A percentile compares a stretch with the other conserved stretches of the same genome.
These are phyloP conservation scores for Chlamydomonas schloesseri DNA, from an alignment of 139 green algal genomes.

Conservation along the genomic window DNA sequence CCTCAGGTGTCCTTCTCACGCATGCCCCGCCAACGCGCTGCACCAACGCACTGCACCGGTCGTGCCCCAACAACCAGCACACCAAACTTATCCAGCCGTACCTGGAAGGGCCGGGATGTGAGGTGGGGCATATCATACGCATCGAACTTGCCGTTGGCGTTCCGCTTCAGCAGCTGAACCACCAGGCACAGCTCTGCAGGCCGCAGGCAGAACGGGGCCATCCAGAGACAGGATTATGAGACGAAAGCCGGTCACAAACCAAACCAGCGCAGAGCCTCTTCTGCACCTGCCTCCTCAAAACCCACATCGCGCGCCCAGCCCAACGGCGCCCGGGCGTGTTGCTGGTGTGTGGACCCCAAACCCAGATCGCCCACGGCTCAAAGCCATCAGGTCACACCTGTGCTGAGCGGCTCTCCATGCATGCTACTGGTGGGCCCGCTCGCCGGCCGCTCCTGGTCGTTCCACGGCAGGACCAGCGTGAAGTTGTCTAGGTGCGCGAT, in stretches of 20 bases:
- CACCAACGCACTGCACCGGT: too few relatives aligned
- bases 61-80: too few relatives aligned
- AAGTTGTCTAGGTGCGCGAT: conserved; percentile 38
- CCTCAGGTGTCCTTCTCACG: too few relatives aligned
- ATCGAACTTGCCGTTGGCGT: background rate
- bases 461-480: background rate
- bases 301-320: too few relatives aligned
- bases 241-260: too few relatives aligned
- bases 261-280: too few relatives aligned
- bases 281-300: too few relatives aligned
- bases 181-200: conserved; percentile 17
- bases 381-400: background rate
- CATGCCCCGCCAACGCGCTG: too few relatives aligned
- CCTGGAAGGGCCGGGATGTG: conserved; percentile 12
- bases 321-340: background rate
- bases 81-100: background rate
- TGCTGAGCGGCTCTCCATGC: background rate
- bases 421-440: background rate
- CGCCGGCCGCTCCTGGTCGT: background rate
- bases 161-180: conserved; percentile 27
- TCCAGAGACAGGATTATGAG: too few relatives aligned
- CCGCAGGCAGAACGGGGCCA: too few relatives aligned
- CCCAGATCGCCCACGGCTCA: background rate
- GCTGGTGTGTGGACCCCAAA: background rate
- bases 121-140: conserved; percentile 20